A percentile compares a stretch with the other conserved stretches of the same genome.
Conservation (phyloP, 1,284 basidiomycete species). For the Rhizoctonia solani region DNA sequence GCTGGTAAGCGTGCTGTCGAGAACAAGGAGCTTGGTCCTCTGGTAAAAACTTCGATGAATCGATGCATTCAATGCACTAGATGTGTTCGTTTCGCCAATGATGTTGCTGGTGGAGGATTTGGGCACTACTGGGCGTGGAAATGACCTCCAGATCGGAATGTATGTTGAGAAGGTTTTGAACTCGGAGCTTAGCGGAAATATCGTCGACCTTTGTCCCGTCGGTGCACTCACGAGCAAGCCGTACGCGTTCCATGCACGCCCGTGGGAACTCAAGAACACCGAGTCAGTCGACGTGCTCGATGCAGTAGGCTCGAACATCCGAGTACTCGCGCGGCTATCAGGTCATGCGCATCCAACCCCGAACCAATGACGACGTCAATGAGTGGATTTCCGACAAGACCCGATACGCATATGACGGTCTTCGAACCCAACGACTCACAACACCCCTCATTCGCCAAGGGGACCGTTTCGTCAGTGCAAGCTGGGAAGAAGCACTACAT, state of each 20-base stretch:
- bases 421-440: constrained; percentile 94
- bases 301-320: constrained; percentile 97
- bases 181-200: constrained; percentile 96
- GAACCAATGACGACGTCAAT: constrained; percentile 97
- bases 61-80: constrained; percentile 99
- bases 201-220: constrained; percentile 96
- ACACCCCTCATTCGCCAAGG: constrained; percentile 90
- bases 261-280: constrained; percentile 99
- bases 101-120: constrained; percentile 98
- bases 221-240: constrained; percentile 98
- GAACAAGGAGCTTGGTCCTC: constrained; percentile 97
- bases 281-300: constrained; percentile 98
- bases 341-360: constrained; percentile 97
- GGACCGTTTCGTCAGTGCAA: constrained; percentile 87
- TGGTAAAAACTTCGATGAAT: constrained; percentile 99
- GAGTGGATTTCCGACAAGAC: constrained; percentile 99
- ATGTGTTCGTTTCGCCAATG: constrained; percentile 98
- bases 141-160: constrained; percentile 98
- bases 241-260: constrained; percentile 94
- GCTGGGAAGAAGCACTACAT: constrained; percentile 91
- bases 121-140: constrained; percentile 95
- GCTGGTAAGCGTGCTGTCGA: constrained; percentile 97
- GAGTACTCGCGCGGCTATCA: constrained; percentile 94
- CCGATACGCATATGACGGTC: constrained; percentile 93
- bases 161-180: constrained; percentile 98